Percentiles rank a stretch among this genome's conserved stretches.
phyloP scores from a whole-genome alignment of 192 early-diverging fungal species.

The Phlyctochytrium arcticum region DNA sequence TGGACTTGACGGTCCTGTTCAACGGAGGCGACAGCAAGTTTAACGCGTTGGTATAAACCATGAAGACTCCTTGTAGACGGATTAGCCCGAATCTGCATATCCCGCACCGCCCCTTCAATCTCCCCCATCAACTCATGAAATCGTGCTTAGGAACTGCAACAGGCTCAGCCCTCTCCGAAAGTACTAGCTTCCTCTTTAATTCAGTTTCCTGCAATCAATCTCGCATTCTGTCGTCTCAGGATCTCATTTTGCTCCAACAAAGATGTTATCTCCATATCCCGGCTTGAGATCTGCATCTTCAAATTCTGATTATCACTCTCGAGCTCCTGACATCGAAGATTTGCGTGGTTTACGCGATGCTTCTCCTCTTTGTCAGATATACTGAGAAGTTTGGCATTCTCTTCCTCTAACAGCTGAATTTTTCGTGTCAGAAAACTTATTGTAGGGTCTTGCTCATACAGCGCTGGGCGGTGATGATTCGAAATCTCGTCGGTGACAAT shows the following conservation, averaged over 20 bases:
- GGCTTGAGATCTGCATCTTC: slow-evolving; percentile 35
- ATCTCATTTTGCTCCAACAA: slow-evolving; percentile 25
- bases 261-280: slow-evolving; percentile 43
- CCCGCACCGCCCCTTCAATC: neutral
- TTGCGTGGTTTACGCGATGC: slow-evolving; percentile 41
- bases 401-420: slow-evolving; percentile 62
- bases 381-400: slow-evolving; percentile 58
- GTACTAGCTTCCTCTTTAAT: slow-evolving; percentile 22
- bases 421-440: slow-evolving; percentile 48
- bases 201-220: slow-evolving; percentile 27
- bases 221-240: slow-evolving; percentile 31
- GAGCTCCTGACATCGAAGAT: slow-evolving; percentile 47
- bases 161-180: no score
- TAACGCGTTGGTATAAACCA: slow-evolving; percentile 24
- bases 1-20: neutral
- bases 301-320: slow-evolving; percentile 40
- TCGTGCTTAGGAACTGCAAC: no score
- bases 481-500: no score
- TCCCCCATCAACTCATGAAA: no score
- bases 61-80: slow-evolving; percentile 27
- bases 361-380: neutral
- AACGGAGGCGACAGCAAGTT: neutral
- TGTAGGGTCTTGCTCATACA: neutral
- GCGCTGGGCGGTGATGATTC: neutral
- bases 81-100: slow-evolving; percentile 25